Conservation (phyloP, 371 early-diverging fungal species). For the Mucor racemosus region DNA sequence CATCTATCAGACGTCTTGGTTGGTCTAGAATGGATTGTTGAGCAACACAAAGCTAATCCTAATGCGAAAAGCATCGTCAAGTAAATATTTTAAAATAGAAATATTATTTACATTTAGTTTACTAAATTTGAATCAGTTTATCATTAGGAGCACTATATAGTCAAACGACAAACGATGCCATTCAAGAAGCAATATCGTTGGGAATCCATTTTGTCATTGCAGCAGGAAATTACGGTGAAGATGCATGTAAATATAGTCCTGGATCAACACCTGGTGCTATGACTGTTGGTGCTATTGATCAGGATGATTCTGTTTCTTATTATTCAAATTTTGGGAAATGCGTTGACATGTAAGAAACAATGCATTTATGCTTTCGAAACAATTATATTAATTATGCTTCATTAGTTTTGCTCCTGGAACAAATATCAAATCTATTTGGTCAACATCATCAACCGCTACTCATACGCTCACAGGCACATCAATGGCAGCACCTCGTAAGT, state of each 20-base stretch:
- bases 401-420: slow-evolving; percentile 70
- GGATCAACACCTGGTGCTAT: slow-evolving; percentile 80
- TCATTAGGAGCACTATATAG: slow-evolving; percentile 63
- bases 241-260: slow-evolving; percentile 89
- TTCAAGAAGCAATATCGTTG: slow-evolving; percentile 52
- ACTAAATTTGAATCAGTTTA: slow-evolving; percentile 34
- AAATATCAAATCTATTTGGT: slow-evolving; percentile 74
- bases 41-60: slow-evolving; percentile 34
- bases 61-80: slow-evolving; percentile 44
- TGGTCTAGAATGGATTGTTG: slow-evolving; percentile 68
- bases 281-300: slow-evolving; percentile 88
- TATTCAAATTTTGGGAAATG: slow-evolving; percentile 83
- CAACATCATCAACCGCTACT: slow-evolving; percentile 30
- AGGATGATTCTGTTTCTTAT: slow-evolving; percentile 69
- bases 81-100: slow-evolving; percentile 24
- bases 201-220: slow-evolving; percentile 65
- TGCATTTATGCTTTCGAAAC: not conserved
- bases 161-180: slow-evolving; percentile 62
- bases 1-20: slow-evolving; percentile 61
- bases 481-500: slow-evolving; percentile 77
- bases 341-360: slow-evolving; percentile 66
- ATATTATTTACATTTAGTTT: not conserved
- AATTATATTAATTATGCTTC: not conserved
- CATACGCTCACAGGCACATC: slow-evolving; percentile 71
- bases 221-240: slow-evolving; percentile 67